These are phyloP conservation scores for Fusarium temperatum DNA, from an alignment of 2,329 filamentous ascomycete genomes.

Conservation along the genomic window DNA sequence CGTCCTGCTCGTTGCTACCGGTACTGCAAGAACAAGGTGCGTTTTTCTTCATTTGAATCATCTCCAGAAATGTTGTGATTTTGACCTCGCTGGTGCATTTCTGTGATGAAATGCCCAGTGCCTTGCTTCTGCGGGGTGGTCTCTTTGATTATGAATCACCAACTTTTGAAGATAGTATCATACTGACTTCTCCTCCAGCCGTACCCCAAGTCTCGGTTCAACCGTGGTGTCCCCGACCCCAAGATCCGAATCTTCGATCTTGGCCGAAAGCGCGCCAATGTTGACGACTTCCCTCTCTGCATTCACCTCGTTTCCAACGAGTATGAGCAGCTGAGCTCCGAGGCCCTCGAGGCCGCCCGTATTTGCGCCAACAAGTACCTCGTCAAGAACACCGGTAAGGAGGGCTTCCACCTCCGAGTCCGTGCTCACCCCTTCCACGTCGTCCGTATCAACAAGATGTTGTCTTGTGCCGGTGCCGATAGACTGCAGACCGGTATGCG, in stretches of 20 bases:
- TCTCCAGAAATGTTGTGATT: conserved; percentile 21
- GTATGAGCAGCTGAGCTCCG: conserved; percentile 99
- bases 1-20: conserved; percentile 99
- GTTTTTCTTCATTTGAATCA: conserved; percentile 47
- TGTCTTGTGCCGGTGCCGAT: conserved; percentile 99
- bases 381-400: conserved; percentile 77
- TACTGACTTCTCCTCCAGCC: conserved; percentile 63
- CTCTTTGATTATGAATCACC: conserved; percentile 2
- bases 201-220: conserved; percentile 99
- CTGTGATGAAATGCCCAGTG: conserved; percentile 20
- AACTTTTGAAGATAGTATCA: not conserved
- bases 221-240: conserved; percentile 93
- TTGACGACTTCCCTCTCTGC: conserved; percentile 99
- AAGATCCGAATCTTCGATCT: conserved; percentile 98
- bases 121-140: not conserved
- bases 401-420: conserved; percentile 78
- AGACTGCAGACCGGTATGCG: conserved; percentile 99
- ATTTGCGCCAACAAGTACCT: conserved; percentile 99
- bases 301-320: conserved; percentile 99
- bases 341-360: conserved; percentile 99
- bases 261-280: conserved; percentile 96
- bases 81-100: not conserved
- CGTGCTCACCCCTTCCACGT: conserved; percentile 99
- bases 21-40: conserved; percentile 99
- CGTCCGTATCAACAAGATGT: conserved; percentile 99